Base-by-base conservation (phyloP, 257 asterid species). In the Ligustrum vulgare region DNA sequence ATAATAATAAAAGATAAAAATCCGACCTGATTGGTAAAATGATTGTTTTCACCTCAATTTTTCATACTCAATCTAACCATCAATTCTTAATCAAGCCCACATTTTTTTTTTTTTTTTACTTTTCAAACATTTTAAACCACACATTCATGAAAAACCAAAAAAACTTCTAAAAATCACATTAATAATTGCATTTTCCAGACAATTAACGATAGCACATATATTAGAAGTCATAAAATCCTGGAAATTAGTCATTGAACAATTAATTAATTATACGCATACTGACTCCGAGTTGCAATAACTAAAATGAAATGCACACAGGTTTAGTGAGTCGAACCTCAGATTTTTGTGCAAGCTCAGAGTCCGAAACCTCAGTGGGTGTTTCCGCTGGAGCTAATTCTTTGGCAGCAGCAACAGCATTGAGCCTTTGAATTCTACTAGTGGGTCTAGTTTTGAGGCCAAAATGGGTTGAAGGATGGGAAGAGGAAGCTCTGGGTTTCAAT, bases 331-430 rank as follows among this genome's bases (percentile, higher is more conserved):
- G 76, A 70, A 83, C 78, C 80, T 84, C 66, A 49, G 89, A 76
- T 78, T 78, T 83, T 71, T 51, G 77, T 49, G 72, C 69, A n/a
- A 58, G 49, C 47, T 74, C 74, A 70, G 84, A 7, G 6, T 47
- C 81, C 25, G 87, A 37, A 73, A 28, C 39, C 8, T 77, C 89
- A 33, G 73, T 56, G 56, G 66, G 20, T 13, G 80, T 45, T 71
- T 83, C 89, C 34, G 39, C 41, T 47, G 79, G 79, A 69, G 85
- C 82, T 58, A 86, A 79, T 72, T 77, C 93, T 0, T 87, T 77
- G n/a, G 86, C 71, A 9, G 71, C 82, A 15, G 89, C 89, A 34
- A n/a, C n/a, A n/a, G 92, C 83, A 39, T 64, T 75, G 18, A 80
- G 70, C 83, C 72, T 82, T 23, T 67, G 83, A 36, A 66, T 60